Conservation (phyloP, 2,329 filamentous ascomycete genomes). For the Colletotrichum sp. region DNA sequence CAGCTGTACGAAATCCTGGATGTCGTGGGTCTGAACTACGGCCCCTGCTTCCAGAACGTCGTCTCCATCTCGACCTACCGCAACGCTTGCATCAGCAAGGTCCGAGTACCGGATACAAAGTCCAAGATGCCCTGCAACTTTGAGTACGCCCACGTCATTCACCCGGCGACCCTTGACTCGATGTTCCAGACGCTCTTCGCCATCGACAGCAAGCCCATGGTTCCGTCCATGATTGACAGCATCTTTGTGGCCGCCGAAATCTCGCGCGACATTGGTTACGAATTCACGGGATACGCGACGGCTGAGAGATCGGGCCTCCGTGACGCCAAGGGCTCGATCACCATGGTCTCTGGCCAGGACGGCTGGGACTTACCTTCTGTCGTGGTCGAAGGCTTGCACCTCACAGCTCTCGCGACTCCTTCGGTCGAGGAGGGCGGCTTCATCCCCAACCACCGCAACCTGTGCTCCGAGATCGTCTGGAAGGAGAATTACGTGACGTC, state of each 20-base stretch:
- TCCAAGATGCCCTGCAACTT: slow-evolving; percentile 57
- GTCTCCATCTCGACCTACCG: slow-evolving; percentile 34
- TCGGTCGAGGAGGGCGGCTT: slow-evolving; percentile 36
- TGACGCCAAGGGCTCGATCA: slow-evolving; percentile 46
- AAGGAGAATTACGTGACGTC: slow-evolving; percentile 38
- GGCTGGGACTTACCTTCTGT: slow-evolving; percentile 39
- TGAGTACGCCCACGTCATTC: slow-evolving; percentile 60
- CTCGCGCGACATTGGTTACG: slow-evolving; percentile 31
- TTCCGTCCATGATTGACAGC: slow-evolving; percentile 50
- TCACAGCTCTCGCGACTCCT: slow-evolving; percentile 40
- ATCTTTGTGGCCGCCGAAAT: slow-evolving; percentile 50
- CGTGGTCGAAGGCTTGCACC: slow-evolving; percentile 48
- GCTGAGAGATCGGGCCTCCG: slow-evolving; percentile 38
- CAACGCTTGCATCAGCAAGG: slow-evolving; percentile 37
- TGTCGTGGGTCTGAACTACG: slow-evolving; percentile 57
- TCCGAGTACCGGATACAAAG: slow-evolving; percentile 54
- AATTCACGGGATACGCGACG: slow-evolving; percentile 47
- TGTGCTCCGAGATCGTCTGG: slow-evolving; percentile 56
- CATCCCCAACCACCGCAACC: slow-evolving; percentile 51
- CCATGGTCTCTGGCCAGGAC: slow-evolving; percentile 40
- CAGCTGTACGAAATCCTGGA: slow-evolving; percentile 57
- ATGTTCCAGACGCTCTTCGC: slow-evolving; percentile 59
- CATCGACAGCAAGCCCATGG: slow-evolving; percentile 50
- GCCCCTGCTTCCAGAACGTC: slow-evolving; percentile 55
- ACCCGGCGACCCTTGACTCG: slow-evolving; percentile 61